Evolutionary conservation across 2,329 filamentous ascomycete genomes (phyloP).

Genomic region (Ophiobolus disseminans): DNA sequence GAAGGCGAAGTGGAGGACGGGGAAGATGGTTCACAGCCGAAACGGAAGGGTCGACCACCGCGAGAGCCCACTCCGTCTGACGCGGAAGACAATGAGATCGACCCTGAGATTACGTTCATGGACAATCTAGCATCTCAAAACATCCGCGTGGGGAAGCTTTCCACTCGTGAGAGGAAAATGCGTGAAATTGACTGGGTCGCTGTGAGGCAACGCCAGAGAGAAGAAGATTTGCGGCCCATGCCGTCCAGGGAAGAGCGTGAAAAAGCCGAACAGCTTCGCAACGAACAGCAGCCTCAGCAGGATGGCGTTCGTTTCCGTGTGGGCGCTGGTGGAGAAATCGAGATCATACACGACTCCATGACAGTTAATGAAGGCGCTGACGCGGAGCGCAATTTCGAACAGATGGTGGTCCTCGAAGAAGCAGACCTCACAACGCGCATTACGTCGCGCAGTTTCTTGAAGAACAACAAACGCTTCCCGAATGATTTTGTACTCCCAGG

Average conservation of each 20-base stretch:
- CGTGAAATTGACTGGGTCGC: conserved; percentile 68
- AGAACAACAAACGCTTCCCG: conserved; percentile 61
- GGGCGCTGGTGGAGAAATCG: conserved; percentile 75
- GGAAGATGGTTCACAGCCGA: conserved; percentile 20
- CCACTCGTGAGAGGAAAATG: conserved; percentile 75
- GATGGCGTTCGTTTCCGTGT: conserved; percentile 60
- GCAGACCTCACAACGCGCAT: conserved; percentile 78
- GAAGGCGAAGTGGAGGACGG: conserved; percentile 19
- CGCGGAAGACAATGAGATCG: conserved; percentile 59
- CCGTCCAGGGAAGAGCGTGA: conserved; percentile 31
- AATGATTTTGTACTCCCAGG: conserved; percentile 53
- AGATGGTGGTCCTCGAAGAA: conserved; percentile 71
- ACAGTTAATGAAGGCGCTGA: conserved; percentile 72
- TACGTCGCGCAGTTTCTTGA: conserved; percentile 73
- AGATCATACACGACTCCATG: conserved; percentile 72
- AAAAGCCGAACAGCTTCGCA: conserved; percentile 31
- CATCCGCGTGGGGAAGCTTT: conserved; percentile 73
- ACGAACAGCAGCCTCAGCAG: conserved; percentile 22
- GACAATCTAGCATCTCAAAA: conserved; percentile 71
- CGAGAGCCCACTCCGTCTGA: conserved; percentile 45
- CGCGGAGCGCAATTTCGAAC: conserved; percentile 62
- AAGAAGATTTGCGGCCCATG: conserved; percentile 37
- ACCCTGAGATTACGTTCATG: conserved; percentile 73
- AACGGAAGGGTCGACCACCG: conserved; percentile 34
- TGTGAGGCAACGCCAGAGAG: conserved; percentile 51